A percentile compares a stretch with the other conserved stretches of the same genome.
Conservation (phyloP, 2,329 filamentous ascomycete genomes). For the Immersiporthe knoxdaviesiana region DNA sequence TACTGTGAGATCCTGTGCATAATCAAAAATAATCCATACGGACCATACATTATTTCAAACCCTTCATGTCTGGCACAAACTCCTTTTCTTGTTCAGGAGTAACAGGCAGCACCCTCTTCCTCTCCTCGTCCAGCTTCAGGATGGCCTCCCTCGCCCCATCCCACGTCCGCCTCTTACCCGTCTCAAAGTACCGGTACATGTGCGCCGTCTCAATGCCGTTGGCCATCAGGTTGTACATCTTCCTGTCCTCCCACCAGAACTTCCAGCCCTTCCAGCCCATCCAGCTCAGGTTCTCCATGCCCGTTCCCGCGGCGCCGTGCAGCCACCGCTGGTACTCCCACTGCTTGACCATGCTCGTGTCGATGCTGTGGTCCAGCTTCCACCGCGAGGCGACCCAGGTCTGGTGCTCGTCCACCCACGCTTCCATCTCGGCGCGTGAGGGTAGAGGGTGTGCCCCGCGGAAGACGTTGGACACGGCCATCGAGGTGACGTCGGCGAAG, state of each 20-base stretch:
- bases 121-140: constrained; percentile 26
- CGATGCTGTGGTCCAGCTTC: constrained; percentile 32
- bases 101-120: constrained; percentile 18
- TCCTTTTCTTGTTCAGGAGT: constrained; percentile 25
- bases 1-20: background rate
- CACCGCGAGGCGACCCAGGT: constrained; percentile 38
- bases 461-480: constrained; percentile 51
- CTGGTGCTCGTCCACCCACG: constrained; percentile 40
- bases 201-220: constrained; percentile 31
- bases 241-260: constrained; percentile 29
- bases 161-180: constrained; percentile 31
- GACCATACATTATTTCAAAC: background rate
- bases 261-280: constrained; percentile 29
- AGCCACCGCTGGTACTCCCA: constrained; percentile 29
- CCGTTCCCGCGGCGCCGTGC: constrained; percentile 29
- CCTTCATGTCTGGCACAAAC: background rate
- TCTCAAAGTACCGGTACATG: constrained; percentile 30
- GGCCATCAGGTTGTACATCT: constrained; percentile 28
- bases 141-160: constrained; percentile 29
- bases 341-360: constrained; percentile 28
- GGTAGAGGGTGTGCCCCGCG: constrained; percentile 44
- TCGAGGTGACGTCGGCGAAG: constrained; percentile 47
- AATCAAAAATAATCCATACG: background rate
- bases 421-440: constrained; percentile 41
- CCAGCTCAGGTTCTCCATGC: constrained; percentile 29